Evolutionary conservation across 208 protist genomes (phyloP), one percentile per base, ranked within the genome.

Genomic region (Acanthamoeba royreba): DNA sequence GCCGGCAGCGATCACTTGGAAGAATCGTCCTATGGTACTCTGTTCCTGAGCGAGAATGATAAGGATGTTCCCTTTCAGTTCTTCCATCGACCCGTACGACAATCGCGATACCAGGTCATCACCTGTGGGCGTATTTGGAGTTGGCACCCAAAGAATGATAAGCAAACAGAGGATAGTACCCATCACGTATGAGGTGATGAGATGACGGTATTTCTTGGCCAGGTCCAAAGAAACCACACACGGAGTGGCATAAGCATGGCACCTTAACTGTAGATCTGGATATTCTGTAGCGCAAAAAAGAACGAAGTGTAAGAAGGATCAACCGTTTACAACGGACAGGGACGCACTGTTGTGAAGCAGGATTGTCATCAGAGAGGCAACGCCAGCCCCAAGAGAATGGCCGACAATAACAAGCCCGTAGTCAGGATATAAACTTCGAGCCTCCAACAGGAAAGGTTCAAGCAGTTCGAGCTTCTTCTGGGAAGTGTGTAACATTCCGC

Each of bases 381-480:
- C 55, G 55, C 83, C 83, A 7, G 83, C 83, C 31, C 83, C 83
- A 25, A 90, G 40, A 7, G 52, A 72, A 42, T 90, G 83, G 55
- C 83, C 83, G 4, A 90, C 83, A 42, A 66, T 66, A 11, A 90
- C 83, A 11, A 90, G 22, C 3, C 83, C 52, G 83, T 90, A 90
- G 38, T 90, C 83, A 28, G 72, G 72, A 28, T 83, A 15, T 1
- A 25, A 25, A 15, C 28, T 17, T 11, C 93, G 42, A 2, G 72
- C 43, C 42, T 72, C 89, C 0, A 89, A 5, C 0, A 95, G 77
- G 19, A 95, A 15, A 3, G 15, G 11, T 28, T 93, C 87, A 31
- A 93, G 40, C 22, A 92, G 52, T n/a, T 88, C 52, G n/a, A 93
- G 43, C 33, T 95, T 95, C 87, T 88, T 95, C 42, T 95, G 87